Evolutionary conservation across 495 filamentous ascomycete species (phyloP).

Genomic region (Penicillium samsonianum): DNA sequence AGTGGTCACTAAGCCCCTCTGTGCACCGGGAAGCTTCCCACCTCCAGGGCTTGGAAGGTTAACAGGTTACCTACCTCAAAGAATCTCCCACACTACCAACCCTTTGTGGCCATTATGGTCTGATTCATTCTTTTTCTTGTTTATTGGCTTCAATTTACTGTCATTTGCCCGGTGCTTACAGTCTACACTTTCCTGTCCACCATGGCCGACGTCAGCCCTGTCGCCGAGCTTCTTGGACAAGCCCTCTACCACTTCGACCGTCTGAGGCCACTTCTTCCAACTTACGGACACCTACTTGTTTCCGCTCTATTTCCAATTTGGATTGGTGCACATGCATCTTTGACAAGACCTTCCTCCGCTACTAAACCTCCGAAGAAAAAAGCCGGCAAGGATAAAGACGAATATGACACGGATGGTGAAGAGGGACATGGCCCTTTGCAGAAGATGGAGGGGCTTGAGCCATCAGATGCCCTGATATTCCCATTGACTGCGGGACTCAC

Average conservation of each 20-base stretch:
- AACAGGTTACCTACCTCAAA: constrained; percentile 17
- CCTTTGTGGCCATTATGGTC: constrained; percentile 14
- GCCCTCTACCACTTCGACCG: constrained; percentile 51
- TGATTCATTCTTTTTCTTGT: constrained; percentile 16
- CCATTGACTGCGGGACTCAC: constrained; percentile 76
- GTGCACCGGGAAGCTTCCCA: not conserved
- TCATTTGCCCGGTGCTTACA: not conserved
- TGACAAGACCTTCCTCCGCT: constrained; percentile 77
- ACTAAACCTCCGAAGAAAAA: constrained; percentile 58
- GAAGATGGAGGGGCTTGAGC: constrained; percentile 72
- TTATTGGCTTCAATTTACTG: not conserved
- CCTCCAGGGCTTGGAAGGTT: constrained; percentile 9
- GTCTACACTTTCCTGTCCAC: not conserved
- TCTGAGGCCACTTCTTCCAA: constrained; percentile 59
- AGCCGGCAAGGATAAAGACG: constrained; percentile 34
- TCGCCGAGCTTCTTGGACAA: constrained; percentile 51
- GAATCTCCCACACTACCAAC: constrained; percentile 4
- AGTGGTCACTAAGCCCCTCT: not conserved
- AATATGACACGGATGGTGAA: constrained; percentile 54
- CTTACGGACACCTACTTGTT: constrained; percentile 65
- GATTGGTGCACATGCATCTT: constrained; percentile 68
- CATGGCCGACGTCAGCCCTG: constrained; percentile 48
- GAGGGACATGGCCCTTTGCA: constrained; percentile 46
- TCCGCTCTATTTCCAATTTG: constrained; percentile 74
- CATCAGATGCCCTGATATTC: constrained; percentile 83